Evolutionary conservation across 495 filamentous ascomycete genomes (phyloP), one percentile per base, ranked within the genome.

Genomic region (Xylaria scruposa): DNA sequence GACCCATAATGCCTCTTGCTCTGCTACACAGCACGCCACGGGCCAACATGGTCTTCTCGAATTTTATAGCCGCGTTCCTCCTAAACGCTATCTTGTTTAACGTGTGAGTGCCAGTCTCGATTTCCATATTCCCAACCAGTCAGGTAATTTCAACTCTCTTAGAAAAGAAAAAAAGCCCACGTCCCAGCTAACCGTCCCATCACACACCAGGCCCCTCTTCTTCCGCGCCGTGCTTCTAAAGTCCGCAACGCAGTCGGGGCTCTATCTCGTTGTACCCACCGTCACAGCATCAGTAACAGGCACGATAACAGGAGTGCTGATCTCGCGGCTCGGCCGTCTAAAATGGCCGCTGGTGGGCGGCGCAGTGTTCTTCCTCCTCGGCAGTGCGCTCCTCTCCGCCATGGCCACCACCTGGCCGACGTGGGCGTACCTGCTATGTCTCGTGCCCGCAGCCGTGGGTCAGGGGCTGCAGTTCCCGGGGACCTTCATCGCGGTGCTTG

Each of bases 191-290:
- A 21, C 61, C 44, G 58, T 31, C 15, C 46, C 24, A 15, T 42
- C 65, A 65, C 68, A 70, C 19, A 2, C 67, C 67, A 83, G 81
- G 19, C 92, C 92, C 0, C 82, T 95, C 26, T 95, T 90, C 83
- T 95, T 94, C 81, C 92, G 94, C 79, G 91, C 90, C 38, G 92
- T 94, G 59, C 90, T 92, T 73, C 86, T 94, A 51, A 89, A 91
- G 15, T 87, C 83, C 26, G 90, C 93, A 31, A 92, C 92, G 10
- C 84, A 84, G 21, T 93, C 93, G 0, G 93, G 93, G 13, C 85
- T 93, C 4, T 86, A 91, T 53, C 89, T 95, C 58, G 82, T 93
- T 12, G 81, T 88, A 49, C 88, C 89, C 36, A 88, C 89, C 1
- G 70, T 88, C 15, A 86, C 88, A 0, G 80, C 88, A 47, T 91